Evolutionary conservation across 139 green algal genomes (phyloP), one percentile per base, ranked within the genome.

Genomic region (Zygnema cylindricum): DNA sequence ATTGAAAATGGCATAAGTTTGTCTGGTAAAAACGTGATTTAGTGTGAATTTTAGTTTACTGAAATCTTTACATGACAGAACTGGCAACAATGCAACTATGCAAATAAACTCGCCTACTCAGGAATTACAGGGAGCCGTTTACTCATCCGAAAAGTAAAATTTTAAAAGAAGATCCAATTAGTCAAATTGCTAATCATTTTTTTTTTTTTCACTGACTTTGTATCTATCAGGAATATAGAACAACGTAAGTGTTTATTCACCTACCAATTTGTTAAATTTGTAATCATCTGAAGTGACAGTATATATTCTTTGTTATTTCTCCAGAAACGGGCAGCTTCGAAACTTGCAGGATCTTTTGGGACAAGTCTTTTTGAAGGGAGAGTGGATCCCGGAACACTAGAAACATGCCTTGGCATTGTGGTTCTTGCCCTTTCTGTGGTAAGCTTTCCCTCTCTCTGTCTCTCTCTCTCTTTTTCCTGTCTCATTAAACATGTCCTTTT

Each of bases 311-410:
- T 25, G 57, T 35, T 30, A 30, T 73, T 25, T 35, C 57, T 25
- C 30, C 57, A 73, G 57, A 25, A 73, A 30, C 30, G 57, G 84
- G 75, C 78, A 94, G 77, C 98, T 95, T 11, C 39, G 96, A 95
- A 11, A 86, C 93, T 0, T 82, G 90, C 1, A 92, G 99, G 75
- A 94, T 99, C 36, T 93, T 98, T 94, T 98, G 96, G 95, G 94
- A 96, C 69, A 84, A 76, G 69, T 38, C 42, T 76, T 54, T 21
- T 21, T 23, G 30, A 73, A 30, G 25, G 30, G 30, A 73, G 57
- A 35, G 30, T 96, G 23, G 86, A 75, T 38, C 75, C 69, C 16
- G 89, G 90, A 55, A 81, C 82, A 22, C 16, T 92, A 16, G 92
- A 94, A 77, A 90, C 16, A 23, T 93, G 88, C 84, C 23, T 94